Evolutionary conservation across 78 protist genomes (phyloP).

Genomic region (Dictyostelium brefeldianum): DNA sequence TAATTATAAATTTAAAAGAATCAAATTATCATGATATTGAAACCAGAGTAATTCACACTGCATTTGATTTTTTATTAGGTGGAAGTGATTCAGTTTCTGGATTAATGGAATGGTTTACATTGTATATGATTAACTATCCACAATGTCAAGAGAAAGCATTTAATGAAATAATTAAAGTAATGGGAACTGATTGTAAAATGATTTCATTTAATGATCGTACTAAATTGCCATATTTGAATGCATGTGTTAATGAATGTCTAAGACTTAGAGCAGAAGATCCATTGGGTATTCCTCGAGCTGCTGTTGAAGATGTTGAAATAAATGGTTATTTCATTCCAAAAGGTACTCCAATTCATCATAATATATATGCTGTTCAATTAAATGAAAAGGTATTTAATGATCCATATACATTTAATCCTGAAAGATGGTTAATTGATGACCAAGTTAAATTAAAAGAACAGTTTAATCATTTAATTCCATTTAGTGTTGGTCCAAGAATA

Average conservation of each 20-base stretch:
- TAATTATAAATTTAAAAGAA: background rate
- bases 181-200: slow-evolving; percentile 15
- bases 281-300: slow-evolving; percentile 21
- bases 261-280: slow-evolving; percentile 1
- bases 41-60: background rate
- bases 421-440: slow-evolving; percentile 25
- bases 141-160: slow-evolving; percentile 34
- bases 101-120: slow-evolving; percentile 7
- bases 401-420: slow-evolving; percentile 27
- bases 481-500: slow-evolving; percentile 26
- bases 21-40: background rate
- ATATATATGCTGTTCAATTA: background rate
- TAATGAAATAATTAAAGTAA: slow-evolving; percentile 7
- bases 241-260: background rate
- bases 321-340: slow-evolving; percentile 48
- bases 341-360: slow-evolving; percentile 19
- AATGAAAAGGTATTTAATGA: background rate
- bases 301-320: slow-evolving; percentile 20
- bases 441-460: background rate
- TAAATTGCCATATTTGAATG: background rate
- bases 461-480: slow-evolving; percentile 9
- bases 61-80: slow-evolving; percentile 15
- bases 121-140: slow-evolving; percentile 28
- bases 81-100: slow-evolving; percentile 25
- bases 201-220: background rate